Percentiles rank a stretch among this genome's conserved stretches.
phyloP scores from a whole-genome alignment of 345 rosid genomes.

The Citrus trifoliata region DNA sequence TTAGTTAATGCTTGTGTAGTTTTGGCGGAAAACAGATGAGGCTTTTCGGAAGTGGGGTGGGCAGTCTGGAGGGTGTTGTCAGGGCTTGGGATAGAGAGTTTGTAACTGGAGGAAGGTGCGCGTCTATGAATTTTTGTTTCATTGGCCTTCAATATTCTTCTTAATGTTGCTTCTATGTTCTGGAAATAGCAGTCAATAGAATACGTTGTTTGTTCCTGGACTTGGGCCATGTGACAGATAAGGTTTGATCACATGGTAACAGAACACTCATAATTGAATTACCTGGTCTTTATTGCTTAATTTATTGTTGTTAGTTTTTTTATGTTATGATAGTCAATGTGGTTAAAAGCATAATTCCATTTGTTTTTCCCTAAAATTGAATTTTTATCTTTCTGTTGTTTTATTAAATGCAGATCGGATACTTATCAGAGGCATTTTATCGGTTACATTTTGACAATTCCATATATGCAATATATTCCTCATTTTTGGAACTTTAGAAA shows the following conservation, averaged over 20 bases:
- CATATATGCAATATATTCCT: background rate
- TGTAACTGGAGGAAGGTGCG: background rate
- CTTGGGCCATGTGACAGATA: background rate
- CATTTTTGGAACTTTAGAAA: background rate
- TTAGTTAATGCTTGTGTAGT: background rate
- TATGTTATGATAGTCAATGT: background rate
- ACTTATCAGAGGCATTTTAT: background rate
- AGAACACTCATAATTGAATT: background rate
- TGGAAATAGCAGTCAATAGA: background rate
- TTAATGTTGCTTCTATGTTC: background rate
- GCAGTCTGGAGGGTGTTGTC: no score
- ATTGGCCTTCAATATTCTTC: background rate
- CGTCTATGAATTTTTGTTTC: background rate
- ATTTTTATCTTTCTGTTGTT: background rate
- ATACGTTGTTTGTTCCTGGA: background rate
- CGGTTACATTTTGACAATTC: background rate
- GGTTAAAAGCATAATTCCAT: background rate
- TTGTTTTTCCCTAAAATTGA: background rate
- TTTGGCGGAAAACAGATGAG: no score
- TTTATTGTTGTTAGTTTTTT: background rate
- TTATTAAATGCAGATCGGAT: conserved; percentile 5
- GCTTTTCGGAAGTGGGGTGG: no score
- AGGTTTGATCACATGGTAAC: background rate
- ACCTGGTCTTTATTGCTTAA: background rate
- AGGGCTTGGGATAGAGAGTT: background rate